Evolutionary conservation across 2,329 filamentous ascomycete species (phyloP).

Genomic region (Byssothecium circinans): DNA sequence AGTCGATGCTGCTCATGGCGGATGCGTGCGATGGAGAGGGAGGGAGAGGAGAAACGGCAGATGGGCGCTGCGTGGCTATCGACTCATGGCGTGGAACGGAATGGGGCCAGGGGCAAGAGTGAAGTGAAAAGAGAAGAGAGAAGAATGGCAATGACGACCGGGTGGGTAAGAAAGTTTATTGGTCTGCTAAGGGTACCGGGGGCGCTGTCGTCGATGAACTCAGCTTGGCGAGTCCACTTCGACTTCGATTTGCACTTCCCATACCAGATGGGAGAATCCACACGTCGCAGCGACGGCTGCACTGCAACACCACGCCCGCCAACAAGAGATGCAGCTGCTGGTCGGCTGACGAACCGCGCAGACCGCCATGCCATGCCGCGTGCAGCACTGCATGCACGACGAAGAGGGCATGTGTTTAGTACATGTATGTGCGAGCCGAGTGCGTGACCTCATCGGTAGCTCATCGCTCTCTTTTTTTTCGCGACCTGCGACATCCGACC

Average conservation of each 20-base stretch:
- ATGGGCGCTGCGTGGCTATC: neutral
- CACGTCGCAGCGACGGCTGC: too few species aligned
- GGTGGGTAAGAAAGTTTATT: neutral
- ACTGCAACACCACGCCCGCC: neutral
- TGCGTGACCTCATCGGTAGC: too few species aligned
- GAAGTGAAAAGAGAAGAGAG: neutral
- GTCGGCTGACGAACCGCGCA: conserved; percentile 1
- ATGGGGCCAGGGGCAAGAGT: neutral
- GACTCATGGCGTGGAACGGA: neutral
- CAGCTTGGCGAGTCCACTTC: neutral
- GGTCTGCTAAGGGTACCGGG: neutral
- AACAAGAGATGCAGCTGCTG: conserved; percentile 1
- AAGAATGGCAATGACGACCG: neutral
- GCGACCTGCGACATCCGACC: too few species aligned
- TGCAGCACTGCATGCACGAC: neutral
- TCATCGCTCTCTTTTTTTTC: too few species aligned
- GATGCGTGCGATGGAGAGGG: neutral
- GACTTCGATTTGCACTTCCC: too few species aligned
- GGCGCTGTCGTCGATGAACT: neutral
- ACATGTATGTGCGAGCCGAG: too few species aligned
- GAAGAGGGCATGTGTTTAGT: too few species aligned
- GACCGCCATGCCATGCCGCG: neutral
- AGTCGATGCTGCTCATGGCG: conserved; percentile 41
- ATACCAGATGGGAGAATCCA: too few species aligned
- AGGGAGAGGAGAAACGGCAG: neutral